These are phyloP conservation scores for Fusarium citri DNA, from an alignment of 2,329 filamentous ascomycete species.

Conservation along the genomic window DNA sequence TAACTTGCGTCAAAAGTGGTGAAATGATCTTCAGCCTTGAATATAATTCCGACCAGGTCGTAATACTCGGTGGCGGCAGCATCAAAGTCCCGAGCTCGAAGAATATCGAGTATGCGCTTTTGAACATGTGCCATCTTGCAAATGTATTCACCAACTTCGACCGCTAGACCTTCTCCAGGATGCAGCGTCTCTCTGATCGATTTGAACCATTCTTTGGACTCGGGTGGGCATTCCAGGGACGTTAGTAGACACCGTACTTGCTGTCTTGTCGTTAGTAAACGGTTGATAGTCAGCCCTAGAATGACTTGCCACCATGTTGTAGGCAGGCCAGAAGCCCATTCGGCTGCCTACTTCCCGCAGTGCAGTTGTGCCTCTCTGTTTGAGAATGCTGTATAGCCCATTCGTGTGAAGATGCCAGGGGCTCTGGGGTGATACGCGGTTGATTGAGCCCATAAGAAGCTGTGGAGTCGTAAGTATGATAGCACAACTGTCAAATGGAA, in stretches of 20 bases:
- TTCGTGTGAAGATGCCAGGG: constrained; percentile 54
- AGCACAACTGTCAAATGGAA: not conserved
- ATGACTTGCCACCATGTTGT: constrained; percentile 53
- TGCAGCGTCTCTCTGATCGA: constrained; percentile 44
- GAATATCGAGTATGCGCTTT: constrained; percentile 43
- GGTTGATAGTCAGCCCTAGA: not conserved
- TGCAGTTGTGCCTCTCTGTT: constrained; percentile 48
- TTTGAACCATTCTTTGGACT: constrained; percentile 53
- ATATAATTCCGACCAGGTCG: constrained; percentile 42
- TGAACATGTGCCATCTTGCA: constrained; percentile 46
- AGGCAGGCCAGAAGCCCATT: constrained; percentile 54
- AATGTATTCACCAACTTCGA: constrained; percentile 48
- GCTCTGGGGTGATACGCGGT: constrained; percentile 40
- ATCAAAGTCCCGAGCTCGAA: constrained; percentile 46
- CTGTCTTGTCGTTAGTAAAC: constrained; percentile 42
- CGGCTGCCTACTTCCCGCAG: constrained; percentile 46
- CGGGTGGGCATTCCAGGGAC: constrained; percentile 51
- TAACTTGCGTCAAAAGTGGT: constrained; percentile 28
- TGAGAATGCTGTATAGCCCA: constrained; percentile 53
- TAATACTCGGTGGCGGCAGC: constrained; percentile 47
- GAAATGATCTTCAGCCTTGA: constrained; percentile 43
- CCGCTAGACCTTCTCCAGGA: constrained; percentile 44
- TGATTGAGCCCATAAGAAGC: constrained; percentile 54
- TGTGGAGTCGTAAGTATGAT: constrained; percentile 33
- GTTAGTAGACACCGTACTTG: constrained; percentile 53